phyloP scores from a whole-genome alignment of 1,284 basidiomycete species.

The Cryptococcus sp. region DNA sequence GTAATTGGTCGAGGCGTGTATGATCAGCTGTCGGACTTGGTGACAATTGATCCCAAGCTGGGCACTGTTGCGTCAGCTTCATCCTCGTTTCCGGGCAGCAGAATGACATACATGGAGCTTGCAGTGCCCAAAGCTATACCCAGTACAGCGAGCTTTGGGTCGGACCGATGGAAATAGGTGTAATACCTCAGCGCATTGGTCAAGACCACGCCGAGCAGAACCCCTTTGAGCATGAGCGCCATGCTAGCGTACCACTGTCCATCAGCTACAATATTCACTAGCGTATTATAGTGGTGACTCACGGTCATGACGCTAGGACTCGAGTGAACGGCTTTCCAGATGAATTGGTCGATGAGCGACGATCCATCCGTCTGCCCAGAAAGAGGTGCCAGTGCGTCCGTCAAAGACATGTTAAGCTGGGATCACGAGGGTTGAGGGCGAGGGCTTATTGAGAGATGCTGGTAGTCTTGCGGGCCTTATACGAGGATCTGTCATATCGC shows the following conservation, averaged over 20 bases:
- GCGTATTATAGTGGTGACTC: too few species aligned
- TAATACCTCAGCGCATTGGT: background rate
- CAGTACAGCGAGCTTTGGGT: background rate
- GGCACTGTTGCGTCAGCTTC: background rate
- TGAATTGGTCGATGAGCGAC: background rate
- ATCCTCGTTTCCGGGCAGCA: too few species aligned
- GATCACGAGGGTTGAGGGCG: too few species aligned
- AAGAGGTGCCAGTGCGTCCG: too few species aligned
- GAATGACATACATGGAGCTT: background rate
- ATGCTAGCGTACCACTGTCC: background rate
- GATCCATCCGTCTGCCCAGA: background rate
- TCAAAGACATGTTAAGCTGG: background rate
- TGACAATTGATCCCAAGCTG: background rate
- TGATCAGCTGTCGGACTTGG: conserved; percentile 1
- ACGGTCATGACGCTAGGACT: conserved; percentile 2
- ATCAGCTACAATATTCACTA: background rate
- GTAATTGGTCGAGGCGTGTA: background rate
- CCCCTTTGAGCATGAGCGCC: background rate
- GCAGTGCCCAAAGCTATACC: background rate
- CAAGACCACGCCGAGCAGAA: background rate
- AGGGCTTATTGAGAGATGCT: too few species aligned
- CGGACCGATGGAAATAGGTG: background rate
- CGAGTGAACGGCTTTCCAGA: conserved; percentile 1
- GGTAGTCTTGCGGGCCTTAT: too few species aligned
- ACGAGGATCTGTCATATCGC: too few species aligned